Evolutionary conservation across 371 early-diverging fungal genomes (phyloP).

Genomic region (Apophysomyces ossiformis): DNA sequence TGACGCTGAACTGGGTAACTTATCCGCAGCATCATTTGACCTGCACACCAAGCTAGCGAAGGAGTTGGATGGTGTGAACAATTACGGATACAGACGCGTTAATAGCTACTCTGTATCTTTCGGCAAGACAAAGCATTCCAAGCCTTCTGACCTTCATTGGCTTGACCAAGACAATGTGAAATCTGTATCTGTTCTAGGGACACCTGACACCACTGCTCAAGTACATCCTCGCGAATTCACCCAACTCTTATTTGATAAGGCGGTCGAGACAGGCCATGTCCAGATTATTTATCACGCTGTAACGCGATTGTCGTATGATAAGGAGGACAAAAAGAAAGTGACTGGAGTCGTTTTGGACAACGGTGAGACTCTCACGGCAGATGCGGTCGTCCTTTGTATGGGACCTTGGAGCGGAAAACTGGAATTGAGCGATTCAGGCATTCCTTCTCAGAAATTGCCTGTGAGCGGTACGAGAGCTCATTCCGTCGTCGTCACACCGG

Average conservation of each 20-base stretch:
- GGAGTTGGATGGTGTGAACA: conserved; percentile 51
- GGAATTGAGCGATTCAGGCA: conserved; percentile 10
- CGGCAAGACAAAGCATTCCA: not conserved
- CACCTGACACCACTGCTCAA: conserved; percentile 60
- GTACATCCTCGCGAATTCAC: conserved; percentile 64
- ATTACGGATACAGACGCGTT: conserved; percentile 66
- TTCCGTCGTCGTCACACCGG: conserved; percentile 44
- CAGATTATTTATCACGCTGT: conserved; percentile 31
- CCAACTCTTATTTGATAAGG: conserved; percentile 47
- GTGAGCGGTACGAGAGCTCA: conserved; percentile 48
- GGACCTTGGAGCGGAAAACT: conserved; percentile 57
- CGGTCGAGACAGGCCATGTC: conserved; percentile 36
- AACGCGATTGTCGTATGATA: conserved; percentile 21
- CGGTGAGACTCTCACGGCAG: conserved; percentile 27
- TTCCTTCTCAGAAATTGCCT: conserved; percentile 21
- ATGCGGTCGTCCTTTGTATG: conserved; percentile 52
- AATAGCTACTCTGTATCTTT: conserved; percentile 54
- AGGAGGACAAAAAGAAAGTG: conserved; percentile 15
- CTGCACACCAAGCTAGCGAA: conserved; percentile 65
- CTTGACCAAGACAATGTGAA: conserved; percentile 36
- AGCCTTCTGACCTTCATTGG: conserved; percentile 39
- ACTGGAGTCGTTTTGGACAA: conserved; percentile 38
- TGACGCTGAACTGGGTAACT: conserved; percentile 48
- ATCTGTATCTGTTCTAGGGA: conserved; percentile 53
- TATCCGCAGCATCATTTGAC: conserved; percentile 60